These are phyloP conservation scores for Pichia membranifaciens DNA, from an alignment of 805 yeast genomes.

Conservation along the genomic window DNA sequence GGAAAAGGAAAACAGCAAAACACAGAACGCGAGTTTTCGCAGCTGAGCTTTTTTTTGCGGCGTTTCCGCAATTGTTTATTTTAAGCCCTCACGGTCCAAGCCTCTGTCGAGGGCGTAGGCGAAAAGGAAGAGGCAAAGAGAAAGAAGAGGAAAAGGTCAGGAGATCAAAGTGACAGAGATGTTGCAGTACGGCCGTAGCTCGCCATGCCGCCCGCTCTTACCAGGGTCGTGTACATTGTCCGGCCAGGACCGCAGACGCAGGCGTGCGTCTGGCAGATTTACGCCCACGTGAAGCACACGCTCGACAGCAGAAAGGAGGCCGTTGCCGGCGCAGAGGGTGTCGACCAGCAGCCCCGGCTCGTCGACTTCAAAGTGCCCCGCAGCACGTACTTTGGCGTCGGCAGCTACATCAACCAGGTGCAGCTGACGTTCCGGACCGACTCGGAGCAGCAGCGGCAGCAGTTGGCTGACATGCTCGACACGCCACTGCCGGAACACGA, in stretches of 20 bases:
- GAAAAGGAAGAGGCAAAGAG: not conserved
- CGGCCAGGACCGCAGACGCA: constrained; percentile 19
- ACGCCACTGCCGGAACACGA: not conserved
- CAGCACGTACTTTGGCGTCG: constrained; percentile 13
- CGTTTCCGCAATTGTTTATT: too few species aligned
- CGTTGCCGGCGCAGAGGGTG: too few species aligned
- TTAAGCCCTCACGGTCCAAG: too few species aligned
- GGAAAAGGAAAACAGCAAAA: too few species aligned
- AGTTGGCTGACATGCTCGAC: not conserved
- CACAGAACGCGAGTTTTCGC: too few species aligned
- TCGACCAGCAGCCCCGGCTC: too few species aligned
- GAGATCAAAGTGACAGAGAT: not conserved
- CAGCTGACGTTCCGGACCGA: constrained; percentile 9
- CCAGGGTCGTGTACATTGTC: constrained; percentile 8
- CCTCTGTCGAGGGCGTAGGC: too few species aligned
- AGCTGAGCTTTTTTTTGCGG: too few species aligned
- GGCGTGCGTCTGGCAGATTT: constrained; percentile 20
- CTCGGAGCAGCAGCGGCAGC: constrained; percentile 38
- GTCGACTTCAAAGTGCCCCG: constrained; percentile 18
- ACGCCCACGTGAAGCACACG: constrained; percentile 1
- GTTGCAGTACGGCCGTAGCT: too few species aligned
- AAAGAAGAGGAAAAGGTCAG: not conserved
- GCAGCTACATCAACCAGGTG: constrained; percentile 12
- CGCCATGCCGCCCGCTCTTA: not conserved
- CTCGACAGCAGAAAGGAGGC: not conserved